Evolutionary conservation across 2,329 filamentous ascomycete species (phyloP).

Genomic region (Penicillium frequentans): DNA sequence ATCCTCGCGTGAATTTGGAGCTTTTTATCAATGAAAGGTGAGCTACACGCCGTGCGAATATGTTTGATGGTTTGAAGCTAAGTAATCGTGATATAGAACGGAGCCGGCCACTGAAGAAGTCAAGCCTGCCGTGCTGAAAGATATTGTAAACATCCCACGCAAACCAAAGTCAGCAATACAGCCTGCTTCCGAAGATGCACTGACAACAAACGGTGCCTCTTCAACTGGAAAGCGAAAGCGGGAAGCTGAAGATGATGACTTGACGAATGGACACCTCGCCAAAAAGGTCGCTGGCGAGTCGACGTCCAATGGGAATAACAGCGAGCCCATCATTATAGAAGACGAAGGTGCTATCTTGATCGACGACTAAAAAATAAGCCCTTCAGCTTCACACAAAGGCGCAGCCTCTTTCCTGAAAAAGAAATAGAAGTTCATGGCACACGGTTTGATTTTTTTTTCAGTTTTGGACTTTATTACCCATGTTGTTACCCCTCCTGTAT

Average conservation of each 20-base stretch:
- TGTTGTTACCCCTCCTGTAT: slow-evolving; percentile 4
- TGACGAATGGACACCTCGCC: slow-evolving; percentile 37
- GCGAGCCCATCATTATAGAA: slow-evolving; percentile 48
- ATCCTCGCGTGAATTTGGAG: slow-evolving; percentile 75
- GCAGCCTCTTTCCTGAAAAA: neutral
- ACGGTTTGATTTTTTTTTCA: neutral
- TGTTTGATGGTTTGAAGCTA: slow-evolving; percentile 6
- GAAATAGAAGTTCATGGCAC: neutral
- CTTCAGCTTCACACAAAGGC: neutral
- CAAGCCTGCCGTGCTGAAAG: slow-evolving; percentile 42
- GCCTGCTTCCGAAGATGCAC: slow-evolving; percentile 28
- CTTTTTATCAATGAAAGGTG: slow-evolving; percentile 51
- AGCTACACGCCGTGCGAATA: neutral
- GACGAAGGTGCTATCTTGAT: slow-evolving; percentile 66
- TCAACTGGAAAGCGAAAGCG: slow-evolving; percentile 45
- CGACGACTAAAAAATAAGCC: slow-evolving; percentile 50
- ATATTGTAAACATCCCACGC: slow-evolving; percentile 47
- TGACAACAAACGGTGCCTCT: slow-evolving; percentile 22
- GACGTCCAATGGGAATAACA: slow-evolving; percentile 42
- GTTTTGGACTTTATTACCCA: neutral
- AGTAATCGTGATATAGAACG: slow-evolving; percentile 16
- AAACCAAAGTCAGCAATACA: slow-evolving; percentile 43
- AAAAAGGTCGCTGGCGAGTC: slow-evolving; percentile 38
- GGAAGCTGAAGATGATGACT: slow-evolving; percentile 42
- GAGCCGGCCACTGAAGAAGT: slow-evolving; percentile 35